These are phyloP conservation scores for Fraxinus dipetala DNA, from an alignment of 305 asterid genomes.

Conservation along the genomic window DNA sequence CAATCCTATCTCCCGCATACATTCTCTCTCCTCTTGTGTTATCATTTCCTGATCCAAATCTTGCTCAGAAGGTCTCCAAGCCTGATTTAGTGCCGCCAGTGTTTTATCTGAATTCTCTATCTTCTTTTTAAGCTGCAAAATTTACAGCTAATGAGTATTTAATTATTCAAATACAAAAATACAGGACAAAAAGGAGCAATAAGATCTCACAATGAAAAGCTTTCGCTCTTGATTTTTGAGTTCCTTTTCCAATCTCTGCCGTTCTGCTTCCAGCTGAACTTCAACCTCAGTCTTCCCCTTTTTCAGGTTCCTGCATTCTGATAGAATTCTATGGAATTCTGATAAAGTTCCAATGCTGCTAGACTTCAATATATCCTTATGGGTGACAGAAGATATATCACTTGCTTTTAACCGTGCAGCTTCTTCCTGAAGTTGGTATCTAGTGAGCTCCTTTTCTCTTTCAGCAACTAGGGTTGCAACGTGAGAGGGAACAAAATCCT, in stretches of 20 bases:
- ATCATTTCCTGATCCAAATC: constrained; percentile 68
- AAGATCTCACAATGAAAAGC: constrained; percentile 53
- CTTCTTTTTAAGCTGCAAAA: constrained; percentile 76
- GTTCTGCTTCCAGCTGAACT: constrained; percentile 59
- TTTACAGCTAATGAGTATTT: constrained; percentile 22
- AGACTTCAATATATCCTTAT: constrained; percentile 35
- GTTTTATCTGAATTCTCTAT: constrained; percentile 54
- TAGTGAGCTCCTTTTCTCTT: constrained; percentile 63
- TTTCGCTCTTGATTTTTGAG: constrained; percentile 57
- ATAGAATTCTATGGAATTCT: constrained; percentile 60
- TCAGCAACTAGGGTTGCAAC: constrained; percentile 64
- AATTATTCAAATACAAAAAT: constrained; percentile 20
- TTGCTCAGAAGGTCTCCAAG: constrained; percentile 43
- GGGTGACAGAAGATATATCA: constrained; percentile 40
- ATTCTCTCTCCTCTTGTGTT: constrained; percentile 73
- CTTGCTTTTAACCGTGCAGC: constrained; percentile 71
- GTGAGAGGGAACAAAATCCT: constrained; percentile 77
- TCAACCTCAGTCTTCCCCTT: constrained; percentile 40
- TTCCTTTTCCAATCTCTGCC: constrained; percentile 62
- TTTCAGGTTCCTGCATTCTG: constrained; percentile 34
- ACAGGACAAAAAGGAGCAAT: constrained; percentile 16
- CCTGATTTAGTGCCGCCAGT: constrained; percentile 51
- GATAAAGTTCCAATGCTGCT: constrained; percentile 64
- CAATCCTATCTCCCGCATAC: constrained; percentile 65
- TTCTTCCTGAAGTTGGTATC: constrained; percentile 73